Evolutionary conservation across 352 stramenopile genomes (phyloP), one percentile per base, ranked within the genome.

Genomic region (Phytophthora sp.): DNA sequence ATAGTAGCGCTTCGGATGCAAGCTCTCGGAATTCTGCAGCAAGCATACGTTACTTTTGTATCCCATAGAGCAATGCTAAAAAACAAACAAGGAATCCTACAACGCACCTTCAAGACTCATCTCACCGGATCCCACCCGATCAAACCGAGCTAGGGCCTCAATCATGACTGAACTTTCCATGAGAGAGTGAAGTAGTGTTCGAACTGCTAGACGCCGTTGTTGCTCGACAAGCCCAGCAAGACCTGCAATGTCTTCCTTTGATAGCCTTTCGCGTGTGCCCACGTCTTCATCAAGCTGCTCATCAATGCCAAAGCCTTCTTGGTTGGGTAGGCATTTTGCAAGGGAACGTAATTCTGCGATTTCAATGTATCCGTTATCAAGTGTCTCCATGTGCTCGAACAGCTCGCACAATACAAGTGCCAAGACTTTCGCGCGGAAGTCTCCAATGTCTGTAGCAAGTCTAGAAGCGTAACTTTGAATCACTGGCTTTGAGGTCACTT

Each of bases 291-390:
- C 65, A 1, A 74, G 17, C 28, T 63, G 26, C 28, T 60, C 42
- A 32, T 60, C 28, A 38, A 27, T 12, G 21, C 23, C 15, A 11
- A 27, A 38, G 17, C 27, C 28, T 34, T 54, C 31, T 18, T 71
- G 42, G 12, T 57, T 35, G 17, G 24, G 48, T 1, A 63, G 32
- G n/a, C 60, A 71, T 51, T 89, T 90, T 9, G 69, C 54, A 5
- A 91, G 62, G 10, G 82, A 92, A 0, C 84, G 77, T 10, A 92
- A 37, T 37, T 92, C 84, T 21, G 84, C 82, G 6, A 92, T 86
- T 4, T 90, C 84, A 13, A 90, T 76, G 53, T 86, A 84, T 3
- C 73, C 78, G 31, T 75, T 83, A 35, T 90, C 84, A 4, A 70
- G 46, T 0, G 73, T 59, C 51, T 92, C 84, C 76, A 90, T 85